Evolutionary conservation across 2,329 filamentous ascomycete species (phyloP), one percentile per base, ranked within the genome.

Genomic region (Akanthomyces lecanii): DNA sequence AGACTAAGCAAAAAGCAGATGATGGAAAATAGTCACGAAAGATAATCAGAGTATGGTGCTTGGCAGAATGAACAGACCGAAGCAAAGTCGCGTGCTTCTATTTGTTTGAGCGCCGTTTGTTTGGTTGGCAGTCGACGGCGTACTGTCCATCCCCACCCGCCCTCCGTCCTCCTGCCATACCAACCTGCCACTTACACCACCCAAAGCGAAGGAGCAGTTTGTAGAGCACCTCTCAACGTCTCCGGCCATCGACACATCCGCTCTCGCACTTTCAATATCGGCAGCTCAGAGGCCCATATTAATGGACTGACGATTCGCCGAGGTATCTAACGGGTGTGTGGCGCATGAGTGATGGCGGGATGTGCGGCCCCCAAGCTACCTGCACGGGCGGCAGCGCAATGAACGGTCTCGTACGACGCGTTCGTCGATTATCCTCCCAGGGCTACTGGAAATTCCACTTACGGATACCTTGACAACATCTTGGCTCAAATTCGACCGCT

Each of bases 391-490:
- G 18, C 59, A 62, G 48, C 33, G 40, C 51, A 48, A n/a, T 30
- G 53, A 50, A 16, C 44, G 18, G 45, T 52, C 50, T 51, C 51
- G 52, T 62, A 44, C 45, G 30, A 62, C 60, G 52, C 10, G 60
- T 62, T 62, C 52, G 56, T 62, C 60, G 42, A 62, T 44, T 11
- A 8, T 21, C n/a, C 23, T 40, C 8, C 21, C 21, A 44, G 14
- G 12, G 11, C 12, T 36, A 36, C 33, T 11, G 5, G 5, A 2
- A 25, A 28, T 25, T 61, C 48, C 48, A 12, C 36, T 52, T 53
- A 11, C 40, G 25, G 50, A 25, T n/a, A 45, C 48, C 7, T 45
- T n/a, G 11, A 38, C 14, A 10, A 28, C 40, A 16, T 16, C 30
- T 36, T 42, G 18, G 40, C 16, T 51, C 52, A 18, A 51, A 18